Evolutionary conservation across 176 grass and related monocot genomes (phyloP).

Genomic region (Stipa capillata): DNA sequence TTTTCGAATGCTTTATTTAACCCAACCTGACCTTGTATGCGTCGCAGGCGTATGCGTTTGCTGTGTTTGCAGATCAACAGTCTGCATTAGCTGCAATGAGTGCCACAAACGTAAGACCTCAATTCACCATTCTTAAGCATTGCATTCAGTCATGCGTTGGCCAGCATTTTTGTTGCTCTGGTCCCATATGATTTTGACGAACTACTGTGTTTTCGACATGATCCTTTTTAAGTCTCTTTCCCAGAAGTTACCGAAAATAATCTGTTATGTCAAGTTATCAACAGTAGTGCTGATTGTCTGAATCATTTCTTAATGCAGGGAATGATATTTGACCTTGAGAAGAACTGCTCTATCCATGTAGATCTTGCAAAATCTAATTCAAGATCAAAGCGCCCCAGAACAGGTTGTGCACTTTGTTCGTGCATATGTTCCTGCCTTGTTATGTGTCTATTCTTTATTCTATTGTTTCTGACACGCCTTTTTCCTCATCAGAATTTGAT

Average conservation of each 20-base stretch:
- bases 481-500: slow-evolving; percentile 34
- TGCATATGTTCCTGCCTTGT: background rate
- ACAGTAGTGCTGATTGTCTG: background rate
- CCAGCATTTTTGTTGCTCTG: background rate
- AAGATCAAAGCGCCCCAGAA: slow-evolving; percentile 72
- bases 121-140: background rate
- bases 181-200: background rate
- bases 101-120: slow-evolving; percentile 58
- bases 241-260: background rate
- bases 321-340: slow-evolving; percentile 88
- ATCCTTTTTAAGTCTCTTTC: background rate
- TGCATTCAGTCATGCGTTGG: background rate
- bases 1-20: background rate
- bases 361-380: slow-evolving; percentile 95
- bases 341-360: slow-evolving; percentile 69
- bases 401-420: slow-evolving; percentile 33
- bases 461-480: background rate
- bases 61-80: slow-evolving; percentile 78
- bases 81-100: slow-evolving; percentile 69
- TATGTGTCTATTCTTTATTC: background rate
- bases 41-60: slow-evolving; percentile 75
- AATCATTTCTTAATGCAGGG: slow-evolving; percentile 39
- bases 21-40: background rate
- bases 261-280: background rate
- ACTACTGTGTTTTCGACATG: background rate